Base-by-base conservation (phyloP, 345 rosid genomes). In the Murraya koenigii region DNA sequence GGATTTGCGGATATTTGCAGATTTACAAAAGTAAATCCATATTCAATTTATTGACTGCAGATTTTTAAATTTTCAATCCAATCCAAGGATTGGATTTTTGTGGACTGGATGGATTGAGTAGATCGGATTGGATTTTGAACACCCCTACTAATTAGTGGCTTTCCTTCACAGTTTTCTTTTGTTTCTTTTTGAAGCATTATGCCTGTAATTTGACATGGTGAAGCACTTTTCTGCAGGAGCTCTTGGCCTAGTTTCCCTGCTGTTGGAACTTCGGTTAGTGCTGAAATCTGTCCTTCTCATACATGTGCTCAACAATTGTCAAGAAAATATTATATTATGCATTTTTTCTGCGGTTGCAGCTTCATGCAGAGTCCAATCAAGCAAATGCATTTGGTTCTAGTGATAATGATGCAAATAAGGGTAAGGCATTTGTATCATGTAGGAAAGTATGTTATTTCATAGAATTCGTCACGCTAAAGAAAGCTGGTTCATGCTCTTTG, bases 231-330 rank as follows among this genome's bases (percentile, higher is more conserved):
- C 19, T 86, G 80, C 79, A 90, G 93, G 86, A 77, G 76, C 17
- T 69, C 90, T 61, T 90, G 94, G 92, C 79, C 92, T 32, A 82
- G 86, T 64, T 82, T 81, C 52, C 64, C 88, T 60, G 71, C 83
- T 19, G 70, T 85, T 30, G 83, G 86, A 47, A 66, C 71, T 26
- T 49, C 33, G 88, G 93, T 88, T 82, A 36, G 80, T 65, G 44
- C 75, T 55, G 13, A 38, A 69, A 41, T 74, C 38, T 14, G 55
- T 75, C 38, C 22, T 35, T 38, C 44, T n/a, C 38, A 61, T 63
- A 13, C 23, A 28, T 54, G 22, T 54, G 28, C 69, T 35, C 38
- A 66, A 38, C 39, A 49, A 6, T 3, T 73, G n/a, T 58, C 11
- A 2, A 39, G 67, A 30, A 47, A 59, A 49, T 65, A 22, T 75